Evolutionary conservation across 108 stramenopile genomes (phyloP).

Genomic region (Fragilariopsis cylindrus): DNA sequence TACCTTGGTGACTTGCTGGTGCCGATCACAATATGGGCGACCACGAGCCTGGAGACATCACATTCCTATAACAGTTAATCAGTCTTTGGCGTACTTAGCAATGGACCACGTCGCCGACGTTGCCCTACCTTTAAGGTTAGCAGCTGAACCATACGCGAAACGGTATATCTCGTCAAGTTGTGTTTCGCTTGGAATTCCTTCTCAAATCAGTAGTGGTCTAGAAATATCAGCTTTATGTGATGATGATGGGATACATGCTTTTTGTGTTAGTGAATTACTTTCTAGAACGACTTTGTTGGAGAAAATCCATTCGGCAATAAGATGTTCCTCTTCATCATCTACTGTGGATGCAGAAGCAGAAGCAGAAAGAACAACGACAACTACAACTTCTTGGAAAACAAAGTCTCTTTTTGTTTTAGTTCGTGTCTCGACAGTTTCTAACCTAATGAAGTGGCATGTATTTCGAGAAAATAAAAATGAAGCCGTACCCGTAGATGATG

Average conservation of each 20-base stretch:
- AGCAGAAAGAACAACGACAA: background rate
- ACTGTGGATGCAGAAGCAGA: background rate
- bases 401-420: background rate
- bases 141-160: constrained; percentile 11
- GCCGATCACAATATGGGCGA: too few species aligned
- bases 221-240: background rate
- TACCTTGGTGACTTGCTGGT: too few species aligned
- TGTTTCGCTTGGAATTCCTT: background rate
- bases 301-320: background rate
- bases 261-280: background rate
- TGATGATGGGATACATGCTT: background rate
- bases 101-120: background rate
- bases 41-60: too few species aligned
- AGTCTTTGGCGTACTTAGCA: too few species aligned
- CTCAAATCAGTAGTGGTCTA: background rate
- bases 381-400: background rate
- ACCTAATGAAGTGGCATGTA: background rate
- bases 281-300: background rate
- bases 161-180: background rate
- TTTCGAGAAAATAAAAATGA: background rate
- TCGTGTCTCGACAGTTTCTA: background rate
- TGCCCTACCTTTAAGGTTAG: background rate
- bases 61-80: too few species aligned
- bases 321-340: background rate
- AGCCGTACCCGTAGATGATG: background rate